Percentiles rank a stretch among this genome's conserved stretches.
These are phyloP conservation scores for Penicillium pulvis DNA, from an alignment of 495 filamentous ascomycete species.

Conservation along the genomic window DNA sequence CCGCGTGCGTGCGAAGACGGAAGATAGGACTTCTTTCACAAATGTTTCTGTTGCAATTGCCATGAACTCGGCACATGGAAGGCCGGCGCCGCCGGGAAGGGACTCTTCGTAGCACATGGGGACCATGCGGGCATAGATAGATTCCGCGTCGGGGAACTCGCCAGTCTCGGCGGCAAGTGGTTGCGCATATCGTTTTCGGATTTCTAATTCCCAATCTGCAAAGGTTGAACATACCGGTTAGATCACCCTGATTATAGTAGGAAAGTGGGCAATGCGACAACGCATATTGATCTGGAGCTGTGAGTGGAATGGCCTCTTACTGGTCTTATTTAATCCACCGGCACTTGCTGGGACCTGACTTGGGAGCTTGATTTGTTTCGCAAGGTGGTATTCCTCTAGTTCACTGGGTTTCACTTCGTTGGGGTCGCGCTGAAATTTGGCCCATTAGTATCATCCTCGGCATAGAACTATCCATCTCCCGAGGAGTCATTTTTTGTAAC, in stretches of 20 bases:
- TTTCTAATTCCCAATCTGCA: conserved; percentile 85
- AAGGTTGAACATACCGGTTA: conserved; percentile 19
- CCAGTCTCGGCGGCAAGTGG: conserved; percentile 85
- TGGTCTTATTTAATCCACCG: conserved; percentile 83
- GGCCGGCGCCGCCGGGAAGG: conserved; percentile 68
- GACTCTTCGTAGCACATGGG: conserved; percentile 95
- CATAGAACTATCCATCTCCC: background rate
- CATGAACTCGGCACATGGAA: conserved; percentile 81
- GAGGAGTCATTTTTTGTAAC: conserved; percentile 3
- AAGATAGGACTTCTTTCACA: conserved; percentile 83
- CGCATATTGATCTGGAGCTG: conserved; percentile 12
- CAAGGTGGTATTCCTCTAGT: conserved; percentile 67
- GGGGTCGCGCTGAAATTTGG: conserved; percentile 58
- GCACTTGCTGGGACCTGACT: conserved; percentile 80
- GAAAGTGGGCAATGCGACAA: conserved; percentile 6
- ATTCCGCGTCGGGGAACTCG: conserved; percentile 84
- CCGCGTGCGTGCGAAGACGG: conserved; percentile 75
- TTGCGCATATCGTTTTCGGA: conserved; percentile 86
- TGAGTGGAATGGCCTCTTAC: conserved; percentile 51
- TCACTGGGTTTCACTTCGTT: conserved; percentile 63
- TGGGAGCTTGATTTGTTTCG: conserved; percentile 66
- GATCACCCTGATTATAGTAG: conserved; percentile 9
- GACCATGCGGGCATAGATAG: conserved; percentile 81
- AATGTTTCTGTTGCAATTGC: conserved; percentile 88
- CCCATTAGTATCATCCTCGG: conserved; percentile 10